phyloP scores from a whole-genome alignment of 371 early-diverging fungal genomes.

The Lichtheimia ornata region DNA sequence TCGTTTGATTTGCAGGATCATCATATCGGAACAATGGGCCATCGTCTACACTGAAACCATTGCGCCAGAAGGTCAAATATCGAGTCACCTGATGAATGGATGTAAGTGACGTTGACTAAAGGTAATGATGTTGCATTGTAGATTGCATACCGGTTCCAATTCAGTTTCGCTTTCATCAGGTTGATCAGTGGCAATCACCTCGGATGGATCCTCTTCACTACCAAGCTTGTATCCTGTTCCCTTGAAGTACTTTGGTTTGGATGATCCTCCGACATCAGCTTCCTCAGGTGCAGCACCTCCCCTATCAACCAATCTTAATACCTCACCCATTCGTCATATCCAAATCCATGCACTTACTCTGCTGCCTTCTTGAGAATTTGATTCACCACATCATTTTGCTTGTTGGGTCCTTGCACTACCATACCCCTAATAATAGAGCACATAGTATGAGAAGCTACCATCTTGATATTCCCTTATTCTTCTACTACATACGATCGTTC shows the following conservation, averaged over 20 bases:
- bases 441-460: background rate
- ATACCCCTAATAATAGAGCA: constrained; percentile 51
- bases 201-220: constrained; percentile 67
- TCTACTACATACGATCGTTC: constrained; percentile 73
- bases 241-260: constrained; percentile 54
- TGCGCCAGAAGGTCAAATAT: constrained; percentile 90
- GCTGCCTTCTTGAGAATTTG: constrained; percentile 82
- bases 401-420: constrained; percentile 72
- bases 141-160: constrained; percentile 38
- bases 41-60: constrained; percentile 95
- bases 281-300: constrained; percentile 56
- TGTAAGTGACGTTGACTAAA: too few species aligned
- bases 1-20: constrained; percentile 85
- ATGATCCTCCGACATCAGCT: constrained; percentile 30
- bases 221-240: constrained; percentile 72
- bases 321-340: background rate
- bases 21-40: constrained; percentile 84
- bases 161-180: constrained; percentile 19
- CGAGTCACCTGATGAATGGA: constrained; percentile 51
- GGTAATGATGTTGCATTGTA: background rate
- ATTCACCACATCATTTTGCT: constrained; percentile 66
- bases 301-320: constrained; percentile 24
- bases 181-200: constrained; percentile 19
- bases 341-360: constrained; percentile 51
- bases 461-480: background rate